Evolutionary conservation across 331 rosid genomes (phyloP).

Genomic region (Stylosanthes scabra): DNA sequence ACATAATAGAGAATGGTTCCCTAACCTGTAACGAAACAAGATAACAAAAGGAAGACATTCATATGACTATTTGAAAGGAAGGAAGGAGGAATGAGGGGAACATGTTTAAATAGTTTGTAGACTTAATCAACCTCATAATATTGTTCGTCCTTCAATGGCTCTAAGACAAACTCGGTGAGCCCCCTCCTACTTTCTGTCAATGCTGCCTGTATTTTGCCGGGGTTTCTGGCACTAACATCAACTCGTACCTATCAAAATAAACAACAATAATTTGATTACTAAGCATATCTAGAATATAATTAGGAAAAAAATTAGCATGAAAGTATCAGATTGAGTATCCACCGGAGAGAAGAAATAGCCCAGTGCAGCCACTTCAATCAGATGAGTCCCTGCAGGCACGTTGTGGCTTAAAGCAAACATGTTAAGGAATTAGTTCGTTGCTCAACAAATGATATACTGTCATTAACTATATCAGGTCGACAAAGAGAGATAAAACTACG

Average conservation of each 20-base stretch:
- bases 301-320: conserved; percentile 1
- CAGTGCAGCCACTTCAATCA: conserved; percentile 86
- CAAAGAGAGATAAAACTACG: conserved; percentile 3
- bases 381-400: conserved; percentile 97
- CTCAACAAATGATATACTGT: conserved; percentile 31
- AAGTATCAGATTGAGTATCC: conserved; percentile 40
- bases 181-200: conserved; percentile 90
- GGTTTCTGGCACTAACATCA: conserved; percentile 98
- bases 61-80: conserved; percentile 28
- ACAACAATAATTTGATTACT: conserved; percentile 11
- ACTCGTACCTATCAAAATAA: conserved; percentile 74
- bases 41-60: conserved; percentile 33
- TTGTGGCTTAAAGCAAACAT: conserved; percentile 71
- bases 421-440: conserved; percentile 57
- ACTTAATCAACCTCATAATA: conserved; percentile 81
- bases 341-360: conserved; percentile 97
- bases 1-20: conserved; percentile 89
- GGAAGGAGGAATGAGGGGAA: background rate
- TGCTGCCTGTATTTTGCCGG: conserved; percentile 97
- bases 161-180: conserved; percentile 79
- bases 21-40: conserved; percentile 65
- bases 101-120: conserved; percentile 8
- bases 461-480: conserved; percentile 10
- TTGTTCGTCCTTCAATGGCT: conserved; percentile 87
- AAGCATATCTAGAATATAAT: conserved; percentile 2